These are phyloP conservation scores for Chloris gayana DNA, from an alignment of 176 grass and related monocot species.

Conservation along the genomic window DNA sequence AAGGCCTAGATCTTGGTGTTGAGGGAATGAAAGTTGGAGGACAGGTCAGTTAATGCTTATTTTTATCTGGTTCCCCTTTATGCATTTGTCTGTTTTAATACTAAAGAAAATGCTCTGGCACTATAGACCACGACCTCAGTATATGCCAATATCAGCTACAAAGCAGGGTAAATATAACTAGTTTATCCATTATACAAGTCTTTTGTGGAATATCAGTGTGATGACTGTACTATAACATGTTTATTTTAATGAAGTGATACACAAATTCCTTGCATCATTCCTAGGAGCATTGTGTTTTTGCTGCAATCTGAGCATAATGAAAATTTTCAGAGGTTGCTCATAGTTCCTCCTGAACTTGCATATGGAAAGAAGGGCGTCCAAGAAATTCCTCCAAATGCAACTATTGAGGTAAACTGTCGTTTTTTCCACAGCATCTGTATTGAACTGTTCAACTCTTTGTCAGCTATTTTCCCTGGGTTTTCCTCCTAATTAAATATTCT, in stretches of 20 bases:
- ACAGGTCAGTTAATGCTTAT: conserved; percentile 52
- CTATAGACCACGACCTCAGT: background rate
- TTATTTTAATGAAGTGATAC: conserved; percentile 11
- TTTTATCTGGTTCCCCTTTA: conserved; percentile 10
- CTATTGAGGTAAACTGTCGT: conserved; percentile 71
- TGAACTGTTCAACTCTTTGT: background rate
- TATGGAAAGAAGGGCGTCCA: conserved; percentile 95
- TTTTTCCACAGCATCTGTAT: conserved; percentile 18
- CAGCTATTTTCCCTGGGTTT: background rate
- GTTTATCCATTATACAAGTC: background rate
- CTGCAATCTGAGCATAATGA: conserved; percentile 25
- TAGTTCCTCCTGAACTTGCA: conserved; percentile 87
- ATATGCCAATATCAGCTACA: background rate
- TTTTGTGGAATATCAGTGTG: conserved; percentile 20
- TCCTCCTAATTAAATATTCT: conserved; percentile 15
- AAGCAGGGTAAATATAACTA: background rate
- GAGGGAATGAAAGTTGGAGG: conserved; percentile 98
- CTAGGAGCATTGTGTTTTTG: conserved; percentile 22
- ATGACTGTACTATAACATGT: conserved; percentile 17
- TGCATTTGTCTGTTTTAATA: background rate
- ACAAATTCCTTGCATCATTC: background rate
- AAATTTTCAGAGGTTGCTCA: conserved; percentile 81
- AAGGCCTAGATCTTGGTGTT: conserved; percentile 95
- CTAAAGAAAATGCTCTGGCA: conserved; percentile 8
- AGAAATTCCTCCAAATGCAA: conserved; percentile 97